Percentiles rank a stretch among this genome's conserved stretches.
phyloP scores from a whole-genome alignment of 148 eudicot genomes.

The Cornus kousa region DNA sequence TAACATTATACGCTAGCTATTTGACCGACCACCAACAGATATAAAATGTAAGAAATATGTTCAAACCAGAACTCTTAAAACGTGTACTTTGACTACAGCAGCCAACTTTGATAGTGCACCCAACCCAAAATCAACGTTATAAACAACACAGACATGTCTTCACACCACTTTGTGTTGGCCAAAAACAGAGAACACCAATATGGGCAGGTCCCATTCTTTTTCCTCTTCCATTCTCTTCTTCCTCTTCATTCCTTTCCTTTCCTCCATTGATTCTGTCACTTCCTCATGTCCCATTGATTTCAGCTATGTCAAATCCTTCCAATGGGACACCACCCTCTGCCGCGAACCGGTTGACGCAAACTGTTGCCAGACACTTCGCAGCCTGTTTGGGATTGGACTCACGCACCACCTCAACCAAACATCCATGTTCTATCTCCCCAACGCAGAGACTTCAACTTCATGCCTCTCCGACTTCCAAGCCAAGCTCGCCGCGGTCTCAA shows the following conservation, averaged over 20 bases:
- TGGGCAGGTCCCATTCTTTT: not conserved
- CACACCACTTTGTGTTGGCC: not conserved
- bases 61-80: slow-evolving; percentile 1
- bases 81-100: slow-evolving; percentile 13
- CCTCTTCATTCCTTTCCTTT: not conserved
- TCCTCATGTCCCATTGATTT: slow-evolving; percentile 57
- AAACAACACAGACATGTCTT: not conserved
- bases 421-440: slow-evolving; percentile 50
- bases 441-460: slow-evolving; percentile 34
- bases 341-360: slow-evolving; percentile 18
- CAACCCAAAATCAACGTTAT: not conserved
- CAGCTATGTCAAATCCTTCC: slow-evolving; percentile 46
- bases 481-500: slow-evolving; percentile 22
- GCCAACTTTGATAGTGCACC: not conserved
- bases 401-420: slow-evolving; percentile 48
- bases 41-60: not conserved
- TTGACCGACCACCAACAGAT: slow-evolving; percentile 1
- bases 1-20: too few relatives aligned
- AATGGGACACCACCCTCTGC: slow-evolving; percentile 56
- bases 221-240: slow-evolving; percentile 21
- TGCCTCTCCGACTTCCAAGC: slow-evolving; percentile 33
- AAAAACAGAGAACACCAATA: not conserved
- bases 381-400: slow-evolving; percentile 58
- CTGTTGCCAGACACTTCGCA: slow-evolving; percentile 58
- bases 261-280: slow-evolving; percentile 15